A percentile compares a stretch with the other conserved stretches of the same genome.
Evolutionary conservation across 1,284 basidiomycete species (phyloP).

Genomic region (Somion occarium): DNA sequence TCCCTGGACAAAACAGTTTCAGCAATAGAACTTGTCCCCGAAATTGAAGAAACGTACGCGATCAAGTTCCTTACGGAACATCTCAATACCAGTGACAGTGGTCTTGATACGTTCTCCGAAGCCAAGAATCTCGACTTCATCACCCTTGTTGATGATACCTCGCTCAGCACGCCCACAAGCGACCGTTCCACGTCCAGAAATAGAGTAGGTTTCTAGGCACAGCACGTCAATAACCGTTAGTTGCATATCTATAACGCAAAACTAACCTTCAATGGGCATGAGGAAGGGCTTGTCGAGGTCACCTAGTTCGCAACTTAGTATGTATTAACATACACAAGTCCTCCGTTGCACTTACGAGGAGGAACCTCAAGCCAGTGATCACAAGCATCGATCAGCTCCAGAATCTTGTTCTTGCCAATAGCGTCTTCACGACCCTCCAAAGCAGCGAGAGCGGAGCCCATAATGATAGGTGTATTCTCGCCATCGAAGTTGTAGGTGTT

Average conservation of each 20-base stretch:
- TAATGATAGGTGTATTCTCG: constrained; percentile 94
- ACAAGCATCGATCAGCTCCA: constrained; percentile 84
- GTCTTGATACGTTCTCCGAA: constrained; percentile 86
- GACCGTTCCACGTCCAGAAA: constrained; percentile 97
- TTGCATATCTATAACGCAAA: background rate
- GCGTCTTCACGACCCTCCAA: constrained; percentile 82
- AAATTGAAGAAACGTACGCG: too few species aligned
- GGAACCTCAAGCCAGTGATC: constrained; percentile 97
- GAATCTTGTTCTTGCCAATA: constrained; percentile 80
- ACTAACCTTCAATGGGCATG: constrained; percentile 83
- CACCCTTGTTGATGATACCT: constrained; percentile 89
- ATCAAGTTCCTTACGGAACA: constrained; percentile 99
- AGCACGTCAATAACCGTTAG: background rate
- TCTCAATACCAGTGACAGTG: constrained; percentile 95
- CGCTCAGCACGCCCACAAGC: constrained; percentile 96
- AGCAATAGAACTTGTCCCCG: too few species aligned
- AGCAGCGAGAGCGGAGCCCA: constrained; percentile 95
- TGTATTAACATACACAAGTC: background rate
- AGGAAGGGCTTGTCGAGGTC: constrained; percentile 99
- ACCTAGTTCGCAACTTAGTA: constrained; percentile 38
- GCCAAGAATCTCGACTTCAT: constrained; percentile 93
- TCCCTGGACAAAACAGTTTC: constrained; percentile 43
- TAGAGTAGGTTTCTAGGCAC: constrained; percentile 86
- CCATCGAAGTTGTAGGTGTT: constrained; percentile 93
- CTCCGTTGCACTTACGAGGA: constrained; percentile 58